Evolutionary conservation across 2,329 filamentous ascomycete genomes (phyloP), one percentile per base, ranked within the genome.

Genomic region (Exserohilum rostratum): DNA sequence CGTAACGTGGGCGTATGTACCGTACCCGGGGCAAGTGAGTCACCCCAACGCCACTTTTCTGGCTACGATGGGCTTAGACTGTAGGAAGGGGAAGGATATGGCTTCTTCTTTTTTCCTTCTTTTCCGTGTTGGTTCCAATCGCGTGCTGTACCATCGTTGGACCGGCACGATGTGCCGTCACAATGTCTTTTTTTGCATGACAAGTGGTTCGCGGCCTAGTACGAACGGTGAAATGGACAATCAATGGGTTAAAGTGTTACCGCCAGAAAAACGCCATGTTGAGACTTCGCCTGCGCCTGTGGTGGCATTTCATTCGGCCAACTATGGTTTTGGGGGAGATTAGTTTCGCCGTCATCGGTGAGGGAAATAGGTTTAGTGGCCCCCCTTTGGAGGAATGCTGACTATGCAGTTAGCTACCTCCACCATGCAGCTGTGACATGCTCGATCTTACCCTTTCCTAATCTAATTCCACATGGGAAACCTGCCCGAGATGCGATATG

Each of bases 261-360:
- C 4, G 22, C 22, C 22, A 25, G 13, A 25, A 35, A 46, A 46
- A 45, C 43, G 43, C 43, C 31, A 35, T 46, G 43, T 46, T 46
- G 43, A 35, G 43, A 30, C 30, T 7, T 25, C 30, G 43, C 31
- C 34, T 46, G 43, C 12, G 30, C 43, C 22, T 18, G 31, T 18
- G 7, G 20, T 20, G 20, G 18, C 31, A 6, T 17, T 27, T 25
- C 2, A 35, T 35, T 25, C 22, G 34, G 34, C 34, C 27, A 10
- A 43, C 22, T 29, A 25, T 25, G 22, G 22, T 25, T 25, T 15
- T 7, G 15, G 12, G 15, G 15, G 11, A 31, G 5, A 20, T 43
- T 18, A 25, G 25, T 27, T 25, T 35, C 20, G 17, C 31, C 43
- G 18, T 46, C 43, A 46, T 46, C 43, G 43, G 43, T 46, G 31